Evolutionary conservation across 257 asterid genomes (phyloP).

Genomic region (Echites panduratus): DNA sequence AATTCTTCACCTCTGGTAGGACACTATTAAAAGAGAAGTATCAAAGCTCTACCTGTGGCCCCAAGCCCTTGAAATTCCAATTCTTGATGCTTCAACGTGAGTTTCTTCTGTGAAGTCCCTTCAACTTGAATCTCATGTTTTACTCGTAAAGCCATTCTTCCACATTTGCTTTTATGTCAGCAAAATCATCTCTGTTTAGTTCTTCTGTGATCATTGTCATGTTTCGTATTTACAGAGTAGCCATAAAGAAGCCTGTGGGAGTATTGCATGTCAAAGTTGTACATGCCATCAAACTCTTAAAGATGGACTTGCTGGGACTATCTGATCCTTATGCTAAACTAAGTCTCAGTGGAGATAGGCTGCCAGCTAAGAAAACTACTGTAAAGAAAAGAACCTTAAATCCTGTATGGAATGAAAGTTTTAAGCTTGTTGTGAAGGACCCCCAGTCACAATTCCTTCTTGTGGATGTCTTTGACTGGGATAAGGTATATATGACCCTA

Average conservation of each 20-base stretch:
- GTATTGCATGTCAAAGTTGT: slow-evolving; percentile 77
- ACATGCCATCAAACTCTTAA: slow-evolving; percentile 71
- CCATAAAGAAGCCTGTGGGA: slow-evolving; percentile 73
- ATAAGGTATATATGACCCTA: slow-evolving; percentile 46
- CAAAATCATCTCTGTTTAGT: neutral
- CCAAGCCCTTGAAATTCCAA: slow-evolving; percentile 64
- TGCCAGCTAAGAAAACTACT: slow-evolving; percentile 60
- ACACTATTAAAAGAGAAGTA: slow-evolving; percentile 59
- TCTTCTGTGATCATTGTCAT: neutral
- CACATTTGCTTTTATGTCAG: neutral
- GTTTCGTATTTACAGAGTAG: slow-evolving; percentile 36
- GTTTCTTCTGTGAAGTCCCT: slow-evolving; percentile 16
- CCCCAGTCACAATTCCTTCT: slow-evolving; percentile 69
- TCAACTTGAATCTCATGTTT: neutral
- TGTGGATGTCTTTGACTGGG: slow-evolving; percentile 73
- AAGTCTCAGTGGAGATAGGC: slow-evolving; percentile 64
- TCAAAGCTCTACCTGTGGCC: slow-evolving; percentile 83
- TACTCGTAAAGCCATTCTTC: neutral
- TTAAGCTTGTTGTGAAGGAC: slow-evolving; percentile 77
- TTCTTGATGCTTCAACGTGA: slow-evolving; percentile 77
- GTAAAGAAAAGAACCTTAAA: slow-evolving; percentile 72
- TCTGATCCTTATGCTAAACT: slow-evolving; percentile 91
- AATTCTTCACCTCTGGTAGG: slow-evolving; percentile 36
- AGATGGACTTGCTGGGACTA: slow-evolving; percentile 78
- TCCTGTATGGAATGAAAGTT: slow-evolving; percentile 88